phyloP scores from a whole-genome alignment of 441 rosid species.

The Mallotus repandus region DNA sequence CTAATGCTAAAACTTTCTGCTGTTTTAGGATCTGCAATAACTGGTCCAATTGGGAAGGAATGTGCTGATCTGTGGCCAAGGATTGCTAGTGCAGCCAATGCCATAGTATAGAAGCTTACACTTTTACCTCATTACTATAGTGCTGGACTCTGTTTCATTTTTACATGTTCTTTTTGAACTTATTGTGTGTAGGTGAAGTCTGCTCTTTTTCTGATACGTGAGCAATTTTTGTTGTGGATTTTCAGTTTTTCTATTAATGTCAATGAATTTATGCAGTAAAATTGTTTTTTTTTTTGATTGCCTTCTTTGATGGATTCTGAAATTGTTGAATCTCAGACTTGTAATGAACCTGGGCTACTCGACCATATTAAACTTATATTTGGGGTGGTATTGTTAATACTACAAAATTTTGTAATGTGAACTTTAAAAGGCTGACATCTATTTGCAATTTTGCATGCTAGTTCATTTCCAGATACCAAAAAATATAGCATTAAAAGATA shows the following conservation, averaged over 20 bases:
- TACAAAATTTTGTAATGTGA: too few species aligned
- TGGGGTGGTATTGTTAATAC: too few species aligned
- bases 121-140: too few species aligned
- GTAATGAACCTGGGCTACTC: too few species aligned
- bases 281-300: background rate
- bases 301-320: background rate
- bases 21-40: constrained; percentile 62
- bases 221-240: background rate
- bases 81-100: constrained; percentile 93
- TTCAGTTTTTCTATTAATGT: background rate
- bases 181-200: background rate
- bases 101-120: constrained; percentile 52
- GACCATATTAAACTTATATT: too few species aligned
- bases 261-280: background rate
- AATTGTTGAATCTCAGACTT: too few species aligned
- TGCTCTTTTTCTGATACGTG: background rate
- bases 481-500: too few species aligned
- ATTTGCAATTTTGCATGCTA: too few species aligned
- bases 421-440: too few species aligned
- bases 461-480: too few species aligned
- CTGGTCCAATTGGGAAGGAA: constrained; percentile 77
- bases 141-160: background rate
- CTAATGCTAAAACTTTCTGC: background rate
- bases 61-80: constrained; percentile 82
- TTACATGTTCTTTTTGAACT: background rate